Base-by-base conservation (phyloP, 441 rosid genomes). In the Euphorbia celastroides region DNA sequence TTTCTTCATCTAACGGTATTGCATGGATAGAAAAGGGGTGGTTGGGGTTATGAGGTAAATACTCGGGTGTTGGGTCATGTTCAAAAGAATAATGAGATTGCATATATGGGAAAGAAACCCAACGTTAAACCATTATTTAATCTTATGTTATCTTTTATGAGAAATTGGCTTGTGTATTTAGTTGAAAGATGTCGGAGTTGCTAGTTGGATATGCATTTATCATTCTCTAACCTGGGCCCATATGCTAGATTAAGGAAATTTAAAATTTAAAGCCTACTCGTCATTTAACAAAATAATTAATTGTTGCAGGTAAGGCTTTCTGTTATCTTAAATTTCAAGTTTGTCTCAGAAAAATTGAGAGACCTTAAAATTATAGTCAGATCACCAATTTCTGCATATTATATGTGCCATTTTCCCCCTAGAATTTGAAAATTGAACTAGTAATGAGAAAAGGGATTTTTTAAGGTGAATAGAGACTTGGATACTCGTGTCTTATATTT, bases 201-300 rank as follows among this genome's bases (percentile, higher is more conserved):
- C 58, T 46, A 0, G 57, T 67, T 66, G 42, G 30, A 57, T 27
- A 30, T 50, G 23, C 19, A 19, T 31, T 19, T 19, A 50, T 20
- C 27, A 25, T 19, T 41, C 14, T 23, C 14, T 19, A 26, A 62
- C 44, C 42, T 44, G 66, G 66, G 32, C 66, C 66, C 60, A 57
- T 57, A 26, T 62, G 23, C 27, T 62, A 2, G 46, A 22, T 2
- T 34, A 6, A 17, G 10, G 22, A 61, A 41, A 32, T 36, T 41
- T 7, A 34, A 20, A 7, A 5, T 22, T 50, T 3, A 34, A 50
- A 6, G 5, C 61, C 19, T 54, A 16, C 14, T 36, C 23, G 23
- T 34, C 50, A 23, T 19, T 7, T n/a, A 19, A 28, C n/a, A 50
- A 48, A 50, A 28, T 12, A 10, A 48, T 19, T 50, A 44, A 16